Evolutionary conservation across 306 rosid species (phyloP).

Genomic region (Cicer yamashitae): DNA sequence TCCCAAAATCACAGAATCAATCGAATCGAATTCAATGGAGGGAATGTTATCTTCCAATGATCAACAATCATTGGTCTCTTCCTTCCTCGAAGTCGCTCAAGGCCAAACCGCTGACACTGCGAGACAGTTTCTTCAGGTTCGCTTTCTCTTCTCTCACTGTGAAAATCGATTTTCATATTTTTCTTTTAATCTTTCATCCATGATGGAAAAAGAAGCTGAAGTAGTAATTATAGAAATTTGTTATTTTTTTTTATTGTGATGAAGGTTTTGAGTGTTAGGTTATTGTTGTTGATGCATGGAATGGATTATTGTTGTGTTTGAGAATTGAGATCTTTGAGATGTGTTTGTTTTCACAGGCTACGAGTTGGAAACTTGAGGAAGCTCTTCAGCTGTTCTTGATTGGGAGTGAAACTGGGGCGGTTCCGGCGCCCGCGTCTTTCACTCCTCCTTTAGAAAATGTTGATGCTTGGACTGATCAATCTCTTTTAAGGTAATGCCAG

Average conservation of each 20-base stretch:
- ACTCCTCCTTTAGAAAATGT: conserved; percentile 54
- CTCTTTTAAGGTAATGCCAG: conserved; percentile 50
- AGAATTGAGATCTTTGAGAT: conserved; percentile 27
- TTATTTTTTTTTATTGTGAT: not conserved
- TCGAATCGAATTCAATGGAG: conserved; percentile 44
- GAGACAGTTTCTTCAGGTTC: conserved; percentile 56
- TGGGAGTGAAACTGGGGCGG: conserved; percentile 68
- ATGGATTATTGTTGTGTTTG: not conserved
- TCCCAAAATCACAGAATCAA: not conserved
- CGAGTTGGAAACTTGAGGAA: conserved; percentile 94
- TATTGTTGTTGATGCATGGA: not conserved
- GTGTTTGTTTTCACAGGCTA: conserved; percentile 67
- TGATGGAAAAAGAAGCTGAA: not conserved
- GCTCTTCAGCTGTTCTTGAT: conserved; percentile 89
- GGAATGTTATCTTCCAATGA: conserved; percentile 51
- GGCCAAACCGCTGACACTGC: conserved; percentile 62
- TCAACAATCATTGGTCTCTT: conserved; percentile 54
- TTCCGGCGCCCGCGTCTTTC: conserved; percentile 15
- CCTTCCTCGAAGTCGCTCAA: conserved; percentile 59
- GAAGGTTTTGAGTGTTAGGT: not conserved
- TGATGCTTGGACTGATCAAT: conserved; percentile 53
- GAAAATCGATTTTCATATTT: not conserved
- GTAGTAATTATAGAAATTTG: not conserved
- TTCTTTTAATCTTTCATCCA: not conserved
- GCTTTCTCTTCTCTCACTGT: not conserved